A percentile compares a stretch with the other conserved stretches of the same genome.
Evolutionary conservation across 129 eudicot species (phyloP).

Genomic region (Kitagawia praeruptora): DNA sequence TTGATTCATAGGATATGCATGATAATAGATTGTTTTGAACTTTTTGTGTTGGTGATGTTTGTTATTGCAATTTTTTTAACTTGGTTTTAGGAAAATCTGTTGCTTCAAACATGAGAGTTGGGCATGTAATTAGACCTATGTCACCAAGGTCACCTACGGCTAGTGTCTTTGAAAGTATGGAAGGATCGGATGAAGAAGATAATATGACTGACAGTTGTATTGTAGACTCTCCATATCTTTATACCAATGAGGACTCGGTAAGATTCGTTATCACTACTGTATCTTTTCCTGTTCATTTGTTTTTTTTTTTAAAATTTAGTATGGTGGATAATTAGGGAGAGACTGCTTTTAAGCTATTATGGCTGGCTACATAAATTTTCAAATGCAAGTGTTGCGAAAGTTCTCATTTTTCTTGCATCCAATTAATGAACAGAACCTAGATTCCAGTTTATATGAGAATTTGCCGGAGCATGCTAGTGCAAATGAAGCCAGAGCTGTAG

Average conservation of each 20-base stretch:
- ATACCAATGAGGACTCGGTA: slow-evolving; percentile 61
- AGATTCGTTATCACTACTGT: slow-evolving; percentile 14
- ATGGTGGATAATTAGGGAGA: neutral
- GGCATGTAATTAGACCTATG: slow-evolving; percentile 47
- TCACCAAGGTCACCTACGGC: slow-evolving; percentile 87
- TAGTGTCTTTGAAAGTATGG: slow-evolving; percentile 70
- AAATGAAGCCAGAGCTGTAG: slow-evolving; percentile 84
- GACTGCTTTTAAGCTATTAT: neutral
- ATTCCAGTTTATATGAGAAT: slow-evolving; percentile 25
- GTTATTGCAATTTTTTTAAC: neutral
- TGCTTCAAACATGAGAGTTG: slow-evolving; percentile 38
- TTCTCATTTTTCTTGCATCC: neutral
- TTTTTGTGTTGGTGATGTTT: neutral
- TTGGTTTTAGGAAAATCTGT: slow-evolving; percentile 39
- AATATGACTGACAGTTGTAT: slow-evolving; percentile 35
- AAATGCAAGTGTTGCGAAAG: neutral
- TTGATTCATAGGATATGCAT: neutral
- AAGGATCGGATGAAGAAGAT: slow-evolving; percentile 78
- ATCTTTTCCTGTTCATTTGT: neutral
- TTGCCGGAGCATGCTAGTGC: slow-evolving; percentile 32
- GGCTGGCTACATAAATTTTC: neutral
- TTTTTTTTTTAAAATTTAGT: neutral
- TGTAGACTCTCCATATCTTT: slow-evolving; percentile 40
- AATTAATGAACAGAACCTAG: slow-evolving; percentile 3
- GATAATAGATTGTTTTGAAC: neutral